These are phyloP conservation scores for Tuber brumale DNA, from an alignment of 495 filamentous ascomycete genomes.

Conservation along the genomic window DNA sequence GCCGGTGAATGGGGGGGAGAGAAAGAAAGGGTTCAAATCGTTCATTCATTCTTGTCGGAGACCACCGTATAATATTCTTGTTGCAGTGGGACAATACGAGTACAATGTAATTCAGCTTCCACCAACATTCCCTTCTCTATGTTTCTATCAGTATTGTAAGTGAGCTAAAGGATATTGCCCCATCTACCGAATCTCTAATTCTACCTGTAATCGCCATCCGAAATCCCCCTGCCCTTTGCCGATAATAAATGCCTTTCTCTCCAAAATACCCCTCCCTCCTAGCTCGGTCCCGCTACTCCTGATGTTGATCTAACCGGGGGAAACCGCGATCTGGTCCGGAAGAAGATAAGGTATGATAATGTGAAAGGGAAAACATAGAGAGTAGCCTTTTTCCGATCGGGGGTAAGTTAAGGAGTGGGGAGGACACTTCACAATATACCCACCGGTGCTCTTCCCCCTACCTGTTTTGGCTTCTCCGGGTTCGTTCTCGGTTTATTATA, in stretches of 20 bases:
- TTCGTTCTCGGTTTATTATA: constrained; percentile 5
- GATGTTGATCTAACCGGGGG: neutral
- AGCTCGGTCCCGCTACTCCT: constrained; percentile 2
- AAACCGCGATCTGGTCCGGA: neutral
- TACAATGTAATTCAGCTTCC: neutral
- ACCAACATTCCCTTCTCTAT: neutral
- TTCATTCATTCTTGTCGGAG: neutral
- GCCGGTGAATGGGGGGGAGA: neutral
- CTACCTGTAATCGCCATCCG: neutral
- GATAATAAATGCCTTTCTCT: neutral
- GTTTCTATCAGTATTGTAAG: neutral
- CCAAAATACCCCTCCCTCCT: constrained; percentile 3
- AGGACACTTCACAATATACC: neutral
- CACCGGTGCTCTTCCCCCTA: constrained; percentile 14
- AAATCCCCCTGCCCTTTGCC: neutral
- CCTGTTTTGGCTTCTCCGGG: constrained; percentile 24
- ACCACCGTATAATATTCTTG: neutral
- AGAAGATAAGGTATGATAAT: neutral
- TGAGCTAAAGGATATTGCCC: neutral
- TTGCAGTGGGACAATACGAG: neutral
- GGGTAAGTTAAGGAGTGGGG: neutral
- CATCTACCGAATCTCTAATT: neutral
- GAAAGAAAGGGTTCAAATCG: neutral
- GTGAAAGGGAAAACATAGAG: neutral
- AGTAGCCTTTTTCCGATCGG: neutral